Conservation (phyloP, 2,329 filamentous ascomycete species). For the Phialemoniopsis sp. region DNA sequence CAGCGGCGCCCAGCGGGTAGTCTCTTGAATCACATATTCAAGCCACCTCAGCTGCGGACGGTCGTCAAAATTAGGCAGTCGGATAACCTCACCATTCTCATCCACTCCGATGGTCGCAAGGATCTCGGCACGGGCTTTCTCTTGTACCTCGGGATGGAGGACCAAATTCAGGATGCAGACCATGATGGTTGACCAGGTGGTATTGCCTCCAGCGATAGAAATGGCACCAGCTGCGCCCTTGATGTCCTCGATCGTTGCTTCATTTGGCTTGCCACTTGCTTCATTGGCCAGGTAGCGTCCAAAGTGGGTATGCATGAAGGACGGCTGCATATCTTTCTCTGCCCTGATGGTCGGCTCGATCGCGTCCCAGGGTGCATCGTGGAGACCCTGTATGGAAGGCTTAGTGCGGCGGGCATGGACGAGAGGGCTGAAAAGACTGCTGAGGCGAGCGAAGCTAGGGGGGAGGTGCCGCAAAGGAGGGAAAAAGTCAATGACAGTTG, state of each 20-base stretch:
- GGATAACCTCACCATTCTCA: constrained; percentile 2
- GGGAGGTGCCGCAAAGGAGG: constrained; percentile 39
- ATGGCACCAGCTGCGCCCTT: constrained; percentile 44
- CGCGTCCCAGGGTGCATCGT: constrained; percentile 34
- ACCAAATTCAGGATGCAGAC: constrained; percentile 37
- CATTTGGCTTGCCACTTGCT: constrained; percentile 18
- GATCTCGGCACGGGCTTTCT: constrained; percentile 39
- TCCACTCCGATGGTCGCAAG: constrained; percentile 39
- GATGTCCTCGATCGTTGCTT: constrained; percentile 36
- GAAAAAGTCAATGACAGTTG: constrained; percentile 42
- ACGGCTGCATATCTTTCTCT: constrained; percentile 18
- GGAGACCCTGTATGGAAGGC: constrained; percentile 30
- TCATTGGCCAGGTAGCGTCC: constrained; percentile 19
- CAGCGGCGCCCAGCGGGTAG: constrained; percentile 37
- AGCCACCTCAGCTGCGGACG: constrained; percentile 35
- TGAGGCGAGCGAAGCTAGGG: too few relatives aligned
- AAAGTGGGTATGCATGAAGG: constrained; percentile 23
- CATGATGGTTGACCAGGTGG: constrained; percentile 35
- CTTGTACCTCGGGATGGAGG: constrained; percentile 35
- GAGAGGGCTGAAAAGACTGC: too few relatives aligned
- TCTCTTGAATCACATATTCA: constrained; percentile 41
- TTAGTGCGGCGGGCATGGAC: constrained; percentile 33
- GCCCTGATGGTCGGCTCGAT: constrained; percentile 22
- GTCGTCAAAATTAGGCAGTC: constrained; percentile 43
- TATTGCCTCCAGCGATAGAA: constrained; percentile 41